phyloP scores from a whole-genome alignment of 805 yeast genomes.

The Candida taoyuanica region DNA sequence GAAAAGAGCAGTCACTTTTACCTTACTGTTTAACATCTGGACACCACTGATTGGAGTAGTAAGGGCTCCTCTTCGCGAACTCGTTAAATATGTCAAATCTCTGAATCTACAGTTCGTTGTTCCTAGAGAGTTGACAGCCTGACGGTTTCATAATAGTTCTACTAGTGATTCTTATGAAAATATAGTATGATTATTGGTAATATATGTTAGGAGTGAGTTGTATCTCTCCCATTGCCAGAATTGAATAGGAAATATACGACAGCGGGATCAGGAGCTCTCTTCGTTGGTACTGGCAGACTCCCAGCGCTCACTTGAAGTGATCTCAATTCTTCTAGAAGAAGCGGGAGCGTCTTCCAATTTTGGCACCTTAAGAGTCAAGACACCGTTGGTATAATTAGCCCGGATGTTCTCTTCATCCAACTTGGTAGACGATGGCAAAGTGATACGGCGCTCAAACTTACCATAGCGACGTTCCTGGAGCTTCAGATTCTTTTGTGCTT shows the following conservation, averaged over 20 bases:
- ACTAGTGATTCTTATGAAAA: too few relatives aligned
- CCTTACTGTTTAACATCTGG: neutral
- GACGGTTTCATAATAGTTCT: too few relatives aligned
- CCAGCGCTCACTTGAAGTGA: constrained; percentile 27
- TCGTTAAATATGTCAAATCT: neutral
- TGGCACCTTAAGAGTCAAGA: constrained; percentile 39
- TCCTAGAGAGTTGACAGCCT: too few relatives aligned
- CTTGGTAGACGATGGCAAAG: constrained; percentile 34
- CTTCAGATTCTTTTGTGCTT: constrained; percentile 25
- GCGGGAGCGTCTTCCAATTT: constrained; percentile 28
- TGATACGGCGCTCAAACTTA: constrained; percentile 38
- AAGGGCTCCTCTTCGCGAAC: neutral
- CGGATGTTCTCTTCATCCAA: constrained; percentile 40
- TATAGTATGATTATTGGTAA: too few relatives aligned
- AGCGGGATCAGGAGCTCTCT: too few relatives aligned
- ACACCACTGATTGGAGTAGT: neutral
- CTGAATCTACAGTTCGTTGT: too few relatives aligned
- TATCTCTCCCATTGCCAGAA: too few relatives aligned
- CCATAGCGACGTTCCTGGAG: constrained; percentile 35
- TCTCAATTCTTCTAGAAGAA: constrained; percentile 27
- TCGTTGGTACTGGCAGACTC: constrained; percentile 5
- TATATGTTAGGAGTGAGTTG: too few relatives aligned
- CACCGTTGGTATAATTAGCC: constrained; percentile 44
- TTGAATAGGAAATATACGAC: too few relatives aligned
- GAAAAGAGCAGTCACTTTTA: constrained; percentile 1